Base-by-base conservation (phyloP, 148 eudicot genomes). In the Agrostemma githago region DNA sequence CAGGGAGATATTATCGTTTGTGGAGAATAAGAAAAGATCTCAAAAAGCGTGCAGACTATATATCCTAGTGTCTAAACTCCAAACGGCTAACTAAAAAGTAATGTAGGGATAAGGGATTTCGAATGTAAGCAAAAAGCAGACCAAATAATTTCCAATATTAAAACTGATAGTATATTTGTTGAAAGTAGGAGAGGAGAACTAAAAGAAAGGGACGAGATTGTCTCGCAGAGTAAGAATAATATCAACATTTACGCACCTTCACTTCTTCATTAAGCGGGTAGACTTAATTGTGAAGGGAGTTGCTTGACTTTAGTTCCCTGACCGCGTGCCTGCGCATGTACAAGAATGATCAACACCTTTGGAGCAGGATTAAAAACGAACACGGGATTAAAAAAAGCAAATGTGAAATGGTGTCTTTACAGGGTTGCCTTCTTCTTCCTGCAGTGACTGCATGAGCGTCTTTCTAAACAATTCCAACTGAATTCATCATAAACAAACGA, bases 391-490 rank as follows among this genome's bases (percentile, higher is more conserved):
- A 44, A 42, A 6, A n/a, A 16, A 10, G 46, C 38, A 9, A 57
- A 51, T 20, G 26, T 34, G 61, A 57, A 57, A 60, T 37, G 4
- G 1, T 58, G 58, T 57, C 74, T 91, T 85, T 81, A 91, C 97
- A 20, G 96, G 62, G 51, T 65, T 82, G 43, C 86, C 93, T 38
- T 88, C 97, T 7, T 94, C 98, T 46, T 89, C 98, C 79, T 94
- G 88, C 77, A 94, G 93, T 72, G 98, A 94, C 62, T 75, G 84
- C 97, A 94, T 89, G 48, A 94, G 97, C 40, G 96, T 89, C 84
- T 89, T 91, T 78, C 92, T 87, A 80, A 94, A 94, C 51, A 84
- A 81, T 79, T 91, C 97, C 87, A 94, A 77, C 98, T 94, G 92
- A 78, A 72, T 5, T n/a, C n/a, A n/a, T n/a, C n/a, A n/a, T n/a